Base-by-base conservation (phyloP, 306 rosid genomes). In the Rubus idaeus region DNA sequence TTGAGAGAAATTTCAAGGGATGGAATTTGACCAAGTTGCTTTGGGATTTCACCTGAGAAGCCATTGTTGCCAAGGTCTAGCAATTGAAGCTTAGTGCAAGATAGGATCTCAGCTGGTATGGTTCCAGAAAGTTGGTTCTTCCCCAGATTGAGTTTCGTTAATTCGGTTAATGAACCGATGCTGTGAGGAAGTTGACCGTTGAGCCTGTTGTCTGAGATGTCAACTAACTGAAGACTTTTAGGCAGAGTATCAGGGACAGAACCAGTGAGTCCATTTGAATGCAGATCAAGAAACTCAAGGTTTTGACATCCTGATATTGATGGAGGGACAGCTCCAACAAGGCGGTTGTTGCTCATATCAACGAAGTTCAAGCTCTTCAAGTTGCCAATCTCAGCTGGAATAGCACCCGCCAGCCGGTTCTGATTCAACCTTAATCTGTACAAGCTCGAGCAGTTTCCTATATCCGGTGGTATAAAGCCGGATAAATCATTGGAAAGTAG, bases 1-100 rank as follows among this genome's bases (percentile, higher is more conserved):
- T 96, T 96, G 73, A 96, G 96, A 50, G 97, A 85, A 80, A 96
- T 96, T 86, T 88, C 99, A 0, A 96, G 83, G 5, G 98, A 89
- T 10, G 89, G 82, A 68, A 92, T 80, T 73, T 77, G 89, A 69
- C 96, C 93, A 21, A 96, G 58, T 76, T 91, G 93, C 45, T 80
- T 80, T 2, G 99, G 97, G 35, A 96, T 89, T 78, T 88, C 93
- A n/a, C 97, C 98, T 8, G 84, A 82, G 80, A 96, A 88, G 72
- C 84, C 76, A 80, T 96, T 96, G 83, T 82, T 85, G 72, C 98
- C 90, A 35, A 96, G 71, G 87, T 96, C 96, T 18, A 96, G 82
- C 79, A 87, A 63, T 47, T 96, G 98, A 53, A 96, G 93, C 84
- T 91, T 91, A 12, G 76, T 56, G 79, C 97, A 91, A 68, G 93